Conservation (phyloP, 2,329 filamentous ascomycete genomes). For the Pyrenochaeta sp. region DNA sequence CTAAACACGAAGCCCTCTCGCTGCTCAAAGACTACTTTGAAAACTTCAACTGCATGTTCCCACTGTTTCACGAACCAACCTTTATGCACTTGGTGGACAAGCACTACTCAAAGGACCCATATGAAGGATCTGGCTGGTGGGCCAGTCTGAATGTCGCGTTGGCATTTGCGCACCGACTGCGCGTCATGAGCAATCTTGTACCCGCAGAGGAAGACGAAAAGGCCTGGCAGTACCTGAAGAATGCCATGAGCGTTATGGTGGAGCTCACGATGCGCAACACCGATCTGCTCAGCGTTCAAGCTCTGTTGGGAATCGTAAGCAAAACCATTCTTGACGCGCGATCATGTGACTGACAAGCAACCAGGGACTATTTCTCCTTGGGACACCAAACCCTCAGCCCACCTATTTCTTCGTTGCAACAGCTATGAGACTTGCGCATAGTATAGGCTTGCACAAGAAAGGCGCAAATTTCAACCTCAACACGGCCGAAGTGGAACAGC, state of each 20-base stretch:
- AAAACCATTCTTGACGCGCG: background rate
- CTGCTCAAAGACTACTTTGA: conserved; percentile 94
- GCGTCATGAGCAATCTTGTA: conserved; percentile 94
- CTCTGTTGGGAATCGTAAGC: conserved; percentile 82
- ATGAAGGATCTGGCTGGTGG: conserved; percentile 98
- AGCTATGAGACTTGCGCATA: conserved; percentile 89
- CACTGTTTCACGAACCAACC: conserved; percentile 94
- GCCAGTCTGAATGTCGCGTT: conserved; percentile 92
- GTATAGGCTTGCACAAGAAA: conserved; percentile 92
- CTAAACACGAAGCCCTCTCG: conserved; percentile 86
- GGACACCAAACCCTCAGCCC: conserved; percentile 95
- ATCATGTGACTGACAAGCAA: conserved; percentile 22
- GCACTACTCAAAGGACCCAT: conserved; percentile 91
- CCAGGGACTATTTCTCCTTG: conserved; percentile 86
- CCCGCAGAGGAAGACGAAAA: conserved; percentile 91
- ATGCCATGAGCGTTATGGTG: conserved; percentile 90
- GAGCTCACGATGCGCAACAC: conserved; percentile 97
- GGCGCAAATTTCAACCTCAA: conserved; percentile 94
- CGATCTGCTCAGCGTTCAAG: conserved; percentile 93
- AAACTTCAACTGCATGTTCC: conserved; percentile 99
- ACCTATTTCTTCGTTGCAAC: conserved; percentile 90
- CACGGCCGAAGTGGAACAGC: conserved; percentile 91
- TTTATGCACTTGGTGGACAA: conserved; percentile 97
- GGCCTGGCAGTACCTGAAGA: conserved; percentile 95
- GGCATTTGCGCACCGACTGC: conserved; percentile 90